Base-by-base conservation (phyloP, 2,329 filamentous ascomycete species). In the Aaosphaeria arxii region DNA sequence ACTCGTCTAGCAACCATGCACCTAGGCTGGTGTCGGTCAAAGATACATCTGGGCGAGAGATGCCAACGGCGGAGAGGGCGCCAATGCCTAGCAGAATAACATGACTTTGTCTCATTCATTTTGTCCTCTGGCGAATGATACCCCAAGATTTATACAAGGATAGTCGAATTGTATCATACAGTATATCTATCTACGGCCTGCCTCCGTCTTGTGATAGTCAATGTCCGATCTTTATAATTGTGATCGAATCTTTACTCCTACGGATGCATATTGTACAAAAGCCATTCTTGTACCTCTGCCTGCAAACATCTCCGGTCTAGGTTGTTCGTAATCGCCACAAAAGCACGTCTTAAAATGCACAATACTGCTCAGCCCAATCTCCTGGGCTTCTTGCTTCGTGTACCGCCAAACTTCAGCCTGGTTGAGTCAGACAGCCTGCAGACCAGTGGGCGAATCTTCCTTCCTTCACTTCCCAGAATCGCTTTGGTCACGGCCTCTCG, bases 361-460 rank as follows among this genome's bases (percentile, higher is more conserved):
- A 36, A 36, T 9, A 4, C 33, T 9, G 33, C 33, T 40, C 17
- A 87, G 72, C 84, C 83, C 76, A 97, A 74, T 76, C 94, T 87
- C 73, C 91, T 91, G 36, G 85, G 87, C 69, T 86, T 89, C 71
- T 81, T 82, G 76, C 90, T 92, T 72, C 91, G 88, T 36, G 88
- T 89, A 66, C 94, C 95, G 74, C 91, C 94, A 78, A 97, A 96
- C 78, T 99, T 99, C 71, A 97, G 73, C 63, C 87, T 87, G 47
- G 92, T 97, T 38, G 84, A 80, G 74, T 99, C 94, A 31, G 88
- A 85, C 52, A 99, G 87, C 59, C 85, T 85, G 39, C 83, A 77
- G 56, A 99, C 88, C 75, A 88, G 84, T 31, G 80, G 76, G 58
- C 90, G 82, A 56, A 97, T 73, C 60, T 84, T 70, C 65, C 83